These are phyloP conservation scores for Barnettozyma californica DNA, from an alignment of 805 yeast genomes.

Conservation along the genomic window DNA sequence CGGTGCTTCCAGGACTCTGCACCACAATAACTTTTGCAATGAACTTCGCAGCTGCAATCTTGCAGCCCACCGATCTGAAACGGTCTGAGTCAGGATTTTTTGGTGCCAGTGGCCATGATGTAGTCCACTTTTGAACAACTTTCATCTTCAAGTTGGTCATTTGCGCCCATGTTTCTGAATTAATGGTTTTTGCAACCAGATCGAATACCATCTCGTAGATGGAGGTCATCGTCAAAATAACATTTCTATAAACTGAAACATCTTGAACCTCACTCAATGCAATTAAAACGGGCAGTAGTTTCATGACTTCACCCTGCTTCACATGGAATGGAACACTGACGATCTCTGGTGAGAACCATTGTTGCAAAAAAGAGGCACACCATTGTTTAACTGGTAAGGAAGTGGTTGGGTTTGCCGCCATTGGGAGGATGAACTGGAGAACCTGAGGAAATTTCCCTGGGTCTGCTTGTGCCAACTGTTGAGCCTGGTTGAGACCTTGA, in stretches of 20 bases:
- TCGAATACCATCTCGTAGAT: slow-evolving; percentile 44
- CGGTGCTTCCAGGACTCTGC: slow-evolving; percentile 39
- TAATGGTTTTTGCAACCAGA: slow-evolving; percentile 37
- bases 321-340: slow-evolving; percentile 6
- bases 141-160: slow-evolving; percentile 50
- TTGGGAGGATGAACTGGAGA: slow-evolving; percentile 13
- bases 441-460: slow-evolving; percentile 17
- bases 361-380: slow-evolving; percentile 21
- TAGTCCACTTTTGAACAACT: slow-evolving; percentile 57
- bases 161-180: slow-evolving; percentile 46
- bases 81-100: slow-evolving; percentile 22
- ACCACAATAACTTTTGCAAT: slow-evolving; percentile 53
- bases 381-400: slow-evolving; percentile 22
- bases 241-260: slow-evolving; percentile 30
- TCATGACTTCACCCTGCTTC: slow-evolving; percentile 16
- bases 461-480: slow-evolving; percentile 8
- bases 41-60: slow-evolving; percentile 68
- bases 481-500: slow-evolving; percentile 16
- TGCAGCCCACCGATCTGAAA: slow-evolving; percentile 49
- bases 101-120: slow-evolving; percentile 47
- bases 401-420: slow-evolving; percentile 10
- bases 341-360: slow-evolving; percentile 16
- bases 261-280: slow-evolving; percentile 20
- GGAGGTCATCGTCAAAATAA: slow-evolving; percentile 35
- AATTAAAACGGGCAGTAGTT: slow-evolving; percentile 13